These are phyloP conservation scores for Sugiyamaella pinicola DNA, from an alignment of 1,139 yeast species.

Conservation along the genomic window DNA sequence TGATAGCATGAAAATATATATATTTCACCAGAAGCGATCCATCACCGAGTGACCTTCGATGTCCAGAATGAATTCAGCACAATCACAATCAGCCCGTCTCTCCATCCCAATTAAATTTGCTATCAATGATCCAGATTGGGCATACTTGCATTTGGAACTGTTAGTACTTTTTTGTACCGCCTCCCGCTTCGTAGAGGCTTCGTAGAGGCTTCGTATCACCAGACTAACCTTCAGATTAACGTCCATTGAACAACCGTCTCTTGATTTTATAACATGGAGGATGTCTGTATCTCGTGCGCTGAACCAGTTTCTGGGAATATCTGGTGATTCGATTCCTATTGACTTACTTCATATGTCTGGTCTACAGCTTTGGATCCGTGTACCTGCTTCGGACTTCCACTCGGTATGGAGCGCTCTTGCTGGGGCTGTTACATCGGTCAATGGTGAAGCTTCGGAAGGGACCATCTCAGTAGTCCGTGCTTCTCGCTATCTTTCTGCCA, in stretches of 20 bases:
- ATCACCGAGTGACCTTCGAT: too few relatives aligned
- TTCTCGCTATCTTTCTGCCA: slow-evolving; percentile 32
- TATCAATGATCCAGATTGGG: slow-evolving; percentile 43
- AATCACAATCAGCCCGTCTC: background rate
- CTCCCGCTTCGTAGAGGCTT: background rate
- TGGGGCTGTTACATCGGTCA: slow-evolving; percentile 25
- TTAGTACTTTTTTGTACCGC: slow-evolving; percentile 33
- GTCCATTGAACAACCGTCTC: slow-evolving; percentile 8
- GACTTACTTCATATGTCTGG: slow-evolving; percentile 44
- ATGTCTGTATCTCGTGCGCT: slow-evolving; percentile 43
- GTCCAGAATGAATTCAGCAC: slow-evolving; percentile 1
- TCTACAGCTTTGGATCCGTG: slow-evolving; percentile 36
- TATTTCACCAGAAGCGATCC: too few relatives aligned
- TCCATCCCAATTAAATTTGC: slow-evolving; percentile 18
- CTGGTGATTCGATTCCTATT: slow-evolving; percentile 48
- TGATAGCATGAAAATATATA: background rate
- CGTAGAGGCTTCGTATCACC: background rate
- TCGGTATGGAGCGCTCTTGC: slow-evolving; percentile 34
- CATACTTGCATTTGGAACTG: slow-evolving; percentile 44
- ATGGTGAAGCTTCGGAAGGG: slow-evolving; percentile 25
- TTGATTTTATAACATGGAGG: slow-evolving; percentile 50
- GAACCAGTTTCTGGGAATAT: slow-evolving; percentile 44
- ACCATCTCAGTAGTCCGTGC: slow-evolving; percentile 35
- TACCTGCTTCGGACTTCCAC: slow-evolving; percentile 33
- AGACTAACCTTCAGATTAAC: slow-evolving; percentile 15